Conservation (phyloP, 139 green algal species). For the Chlorella vulgaris region DNA sequence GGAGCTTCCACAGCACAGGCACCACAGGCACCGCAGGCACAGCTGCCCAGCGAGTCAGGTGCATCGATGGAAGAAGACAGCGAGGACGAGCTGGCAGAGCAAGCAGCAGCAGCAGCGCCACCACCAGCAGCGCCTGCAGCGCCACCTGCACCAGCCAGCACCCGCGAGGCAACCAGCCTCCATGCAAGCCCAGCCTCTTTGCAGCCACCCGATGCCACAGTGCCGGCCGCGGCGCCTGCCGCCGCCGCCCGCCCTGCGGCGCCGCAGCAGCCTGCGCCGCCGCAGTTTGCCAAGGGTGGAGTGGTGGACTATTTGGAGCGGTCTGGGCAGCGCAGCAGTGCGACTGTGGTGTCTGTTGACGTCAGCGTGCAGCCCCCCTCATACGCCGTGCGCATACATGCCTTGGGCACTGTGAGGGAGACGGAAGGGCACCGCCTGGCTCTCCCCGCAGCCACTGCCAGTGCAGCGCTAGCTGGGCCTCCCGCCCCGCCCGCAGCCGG, state of each 20-base stretch:
- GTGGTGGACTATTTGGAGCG: constrained; percentile 22
- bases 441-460: neutral
- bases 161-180: no score
- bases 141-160: no score
- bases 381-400: constrained; percentile 28
- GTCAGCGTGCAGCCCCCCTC: constrained; percentile 25
- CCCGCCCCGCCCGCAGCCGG: neutral
- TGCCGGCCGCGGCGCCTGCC: neutral
- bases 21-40: neutral
- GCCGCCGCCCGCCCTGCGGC: neutral
- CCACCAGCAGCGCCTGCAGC: neutral
- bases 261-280: neutral
- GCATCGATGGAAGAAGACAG: neutral
- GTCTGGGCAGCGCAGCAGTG: neutral
- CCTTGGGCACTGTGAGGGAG: constrained; percentile 26
- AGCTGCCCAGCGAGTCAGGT: neutral
- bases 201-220: neutral
- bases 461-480: neutral
- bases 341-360: constrained; percentile 27
- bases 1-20: neutral
- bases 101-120: neutral
- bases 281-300: constrained; percentile 1
- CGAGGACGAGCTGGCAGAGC: neutral
- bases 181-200: neutral
- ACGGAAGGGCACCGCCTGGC: constrained; percentile 27